Evolutionary conservation across 176 grass and related monocot genomes (phyloP).

Genomic region (Areca catechu): DNA sequence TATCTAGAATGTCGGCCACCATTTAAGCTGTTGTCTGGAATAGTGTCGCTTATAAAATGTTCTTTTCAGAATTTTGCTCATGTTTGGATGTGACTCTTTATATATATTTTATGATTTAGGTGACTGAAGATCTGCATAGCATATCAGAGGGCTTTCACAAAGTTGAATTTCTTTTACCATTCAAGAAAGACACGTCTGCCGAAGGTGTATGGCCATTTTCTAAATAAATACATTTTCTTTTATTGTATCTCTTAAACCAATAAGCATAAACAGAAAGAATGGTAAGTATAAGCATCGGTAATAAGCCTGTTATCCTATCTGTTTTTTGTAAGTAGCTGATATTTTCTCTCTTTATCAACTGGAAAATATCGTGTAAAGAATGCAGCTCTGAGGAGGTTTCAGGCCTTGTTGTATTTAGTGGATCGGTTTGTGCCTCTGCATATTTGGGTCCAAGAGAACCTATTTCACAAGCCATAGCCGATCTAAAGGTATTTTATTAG

Average conservation of each 20-base stretch:
- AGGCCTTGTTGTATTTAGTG: conserved; percentile 58
- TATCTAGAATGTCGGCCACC: no score
- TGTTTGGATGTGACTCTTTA: conserved; percentile 12
- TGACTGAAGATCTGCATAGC: conserved; percentile 34
- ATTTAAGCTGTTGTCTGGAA: no score
- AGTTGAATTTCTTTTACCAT: conserved; percentile 78
- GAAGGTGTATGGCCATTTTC: conserved; percentile 41
- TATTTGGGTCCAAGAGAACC: conserved; percentile 79
- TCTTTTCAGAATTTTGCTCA: neutral
- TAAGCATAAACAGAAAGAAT: no score
- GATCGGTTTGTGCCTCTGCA: conserved; percentile 56
- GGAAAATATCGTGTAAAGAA: conserved; percentile 39
- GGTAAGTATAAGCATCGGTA: no score
- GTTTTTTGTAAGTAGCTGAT: no score
- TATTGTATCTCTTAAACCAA: no score
- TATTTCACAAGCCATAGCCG: conserved; percentile 74
- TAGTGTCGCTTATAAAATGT: no score
- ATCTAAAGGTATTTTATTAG: conserved; percentile 61
- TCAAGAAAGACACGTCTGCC: conserved; percentile 37
- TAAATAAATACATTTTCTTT: conserved; percentile 3
- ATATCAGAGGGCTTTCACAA: conserved; percentile 27
- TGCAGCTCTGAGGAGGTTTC: conserved; percentile 65
- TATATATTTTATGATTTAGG: conserved; percentile 29
- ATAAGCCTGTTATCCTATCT: no score
- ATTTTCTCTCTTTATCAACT: no score